Evolutionary conservation across 768 basidiomycete species (phyloP), one percentile per base, ranked within the genome.

Genomic region (Lactarius hengduanensis): DNA sequence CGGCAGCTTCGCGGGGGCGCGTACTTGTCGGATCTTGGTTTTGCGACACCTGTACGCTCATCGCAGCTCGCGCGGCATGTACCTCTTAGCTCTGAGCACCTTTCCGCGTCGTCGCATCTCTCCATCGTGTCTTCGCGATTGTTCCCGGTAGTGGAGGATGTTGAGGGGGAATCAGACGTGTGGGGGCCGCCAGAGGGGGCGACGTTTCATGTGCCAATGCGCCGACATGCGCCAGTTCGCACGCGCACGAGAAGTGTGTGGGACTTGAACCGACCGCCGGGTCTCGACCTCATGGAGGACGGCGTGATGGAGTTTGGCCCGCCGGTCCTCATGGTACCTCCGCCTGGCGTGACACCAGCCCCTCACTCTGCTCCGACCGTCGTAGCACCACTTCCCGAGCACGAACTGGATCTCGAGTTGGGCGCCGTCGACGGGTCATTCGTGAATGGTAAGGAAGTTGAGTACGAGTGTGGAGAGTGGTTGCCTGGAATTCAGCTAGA

Each of bases 1-100:
- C 78, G 81, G 41, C 79, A 80, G 22, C 78, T 83, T 66, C 72
- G 80, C 58, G 76, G 77, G 59, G 70, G 76, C 10, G 75, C 76
- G 20, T 72, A 73, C 2, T 68, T 78, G 28, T 70, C 74, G 15
- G 77, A 80, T 41, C 47, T 85, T 63, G 83, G 81, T 1, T 78
- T 89, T 61, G 80, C 83, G 13, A 78, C 76, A 55, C 86, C 87
- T 0, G 74, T 79, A 67, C 77, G 72, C 28, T 81, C 81, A 63
- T 88, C 86, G 18, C 82, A 82, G 1, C 79, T 89, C n/a, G 75
- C 65, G 34, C 73, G 75, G 13, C 73, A 64, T 65, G 61, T 67
- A 34, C 72, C 75, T 4, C 43, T 74, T 26, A 72, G 62, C 3
- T 66, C 72, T 0, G 64, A 60, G 40, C 32, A 40, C 8, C 43